Percentiles rank a stretch among this genome's conserved stretches.
Conservation (phyloP, 352 stramenopile species). For the Peronospora destructor region DNA sequence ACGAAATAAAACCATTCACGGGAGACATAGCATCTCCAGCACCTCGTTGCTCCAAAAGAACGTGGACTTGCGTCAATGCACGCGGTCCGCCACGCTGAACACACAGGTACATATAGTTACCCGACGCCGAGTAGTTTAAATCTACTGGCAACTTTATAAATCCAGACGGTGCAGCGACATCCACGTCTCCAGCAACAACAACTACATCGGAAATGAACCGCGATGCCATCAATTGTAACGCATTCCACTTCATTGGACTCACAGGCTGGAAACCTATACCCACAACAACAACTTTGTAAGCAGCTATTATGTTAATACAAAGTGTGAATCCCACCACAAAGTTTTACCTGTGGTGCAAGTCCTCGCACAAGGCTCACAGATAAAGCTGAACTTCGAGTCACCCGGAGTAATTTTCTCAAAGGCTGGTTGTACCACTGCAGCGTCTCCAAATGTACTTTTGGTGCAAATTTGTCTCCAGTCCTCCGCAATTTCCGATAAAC, state of each 20-base stretch:
- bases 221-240: conserved; percentile 19
- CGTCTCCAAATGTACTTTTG: conserved; percentile 46
- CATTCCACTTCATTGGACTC: conserved; percentile 41
- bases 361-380: conserved; percentile 55
- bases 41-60: conserved; percentile 8
- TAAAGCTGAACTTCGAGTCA: conserved; percentile 17
- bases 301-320: neutral
- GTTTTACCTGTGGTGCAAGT: conserved; percentile 57
- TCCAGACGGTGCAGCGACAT: conserved; percentile 42
- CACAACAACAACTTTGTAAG: conserved; percentile 5
- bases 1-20: neutral
- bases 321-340: neutral
- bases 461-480: conserved; percentile 66
- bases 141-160: conserved; percentile 50
- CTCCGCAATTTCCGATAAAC: conserved; percentile 11
- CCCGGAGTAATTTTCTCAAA: conserved; percentile 26
- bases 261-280: conserved; percentile 35
- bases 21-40: conserved; percentile 2
- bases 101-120: conserved; percentile 68
- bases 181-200: conserved; percentile 47
- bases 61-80: conserved; percentile 35
- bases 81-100: conserved; percentile 41
- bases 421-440: conserved; percentile 42
- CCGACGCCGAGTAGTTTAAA: conserved; percentile 56
- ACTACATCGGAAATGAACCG: conserved; percentile 61